Conservation (phyloP, 2,329 filamentous ascomycete species). For the Colletotrichum endophyticum region DNA sequence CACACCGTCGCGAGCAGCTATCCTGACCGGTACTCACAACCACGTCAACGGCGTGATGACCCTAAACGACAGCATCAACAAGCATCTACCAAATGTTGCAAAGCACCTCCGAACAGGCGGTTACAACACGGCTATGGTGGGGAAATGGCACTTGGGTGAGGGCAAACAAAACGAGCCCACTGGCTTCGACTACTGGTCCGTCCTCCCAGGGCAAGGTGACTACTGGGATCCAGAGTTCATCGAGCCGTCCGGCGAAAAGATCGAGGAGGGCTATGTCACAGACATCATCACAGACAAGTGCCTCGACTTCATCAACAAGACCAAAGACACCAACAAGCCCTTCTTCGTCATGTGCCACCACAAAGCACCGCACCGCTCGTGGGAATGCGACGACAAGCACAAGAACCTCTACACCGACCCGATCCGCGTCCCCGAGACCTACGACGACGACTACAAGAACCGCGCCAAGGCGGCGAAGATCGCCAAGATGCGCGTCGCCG, state of each 20-base stretch:
- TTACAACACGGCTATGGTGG: constrained; percentile 57
- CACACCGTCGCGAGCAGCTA: constrained; percentile 54
- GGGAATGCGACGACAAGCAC: constrained; percentile 56
- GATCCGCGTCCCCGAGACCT: constrained; percentile 54
- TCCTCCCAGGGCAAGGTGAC: constrained; percentile 56
- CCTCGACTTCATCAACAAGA: constrained; percentile 42
- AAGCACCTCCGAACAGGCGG: constrained; percentile 51
- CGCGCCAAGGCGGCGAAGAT: constrained; percentile 51
- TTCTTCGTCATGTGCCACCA: constrained; percentile 64
- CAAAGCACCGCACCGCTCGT: constrained; percentile 58
- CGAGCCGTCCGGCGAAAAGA: constrained; percentile 34
- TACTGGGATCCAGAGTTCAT: constrained; percentile 58
- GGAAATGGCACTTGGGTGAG: constrained; percentile 60
- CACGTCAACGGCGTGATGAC: constrained; percentile 59
- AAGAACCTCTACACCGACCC: constrained; percentile 51
- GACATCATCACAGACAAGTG: constrained; percentile 58
- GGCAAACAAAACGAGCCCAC: constrained; percentile 48
- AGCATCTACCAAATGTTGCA: constrained; percentile 53
- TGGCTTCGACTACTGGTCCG: constrained; percentile 57
- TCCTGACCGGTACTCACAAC: constrained; percentile 55
- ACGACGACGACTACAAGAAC: constrained; percentile 59
- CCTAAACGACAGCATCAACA: constrained; percentile 54
- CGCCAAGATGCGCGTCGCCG: constrained; percentile 56
- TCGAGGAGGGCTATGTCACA: constrained; percentile 50
- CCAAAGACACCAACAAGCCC: constrained; percentile 38